Percentiles rank a stretch among this genome's conserved stretches.
These are phyloP conservation scores for Penicillium sp. DNA, from an alignment of 2,329 filamentous ascomycete species.

Conservation along the genomic window DNA sequence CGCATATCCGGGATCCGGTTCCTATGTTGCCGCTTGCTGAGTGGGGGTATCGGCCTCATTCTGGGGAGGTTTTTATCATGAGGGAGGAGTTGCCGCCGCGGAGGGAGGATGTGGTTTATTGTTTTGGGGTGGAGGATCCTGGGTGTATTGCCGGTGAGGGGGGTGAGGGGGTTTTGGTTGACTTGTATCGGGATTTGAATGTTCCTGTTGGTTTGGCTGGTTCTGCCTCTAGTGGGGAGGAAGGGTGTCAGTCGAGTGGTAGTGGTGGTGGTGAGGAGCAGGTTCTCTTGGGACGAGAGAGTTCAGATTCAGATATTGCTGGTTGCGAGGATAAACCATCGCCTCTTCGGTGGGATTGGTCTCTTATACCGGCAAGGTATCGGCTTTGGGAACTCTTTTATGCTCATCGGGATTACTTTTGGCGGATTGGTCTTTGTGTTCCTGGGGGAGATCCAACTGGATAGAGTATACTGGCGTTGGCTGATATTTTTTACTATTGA, in stretches of 20 bases:
- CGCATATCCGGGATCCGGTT: slow-evolving; percentile 82
- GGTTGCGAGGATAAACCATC: slow-evolving; percentile 18
- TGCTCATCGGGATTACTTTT: slow-evolving; percentile 95
- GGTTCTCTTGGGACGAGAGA: slow-evolving; percentile 27
- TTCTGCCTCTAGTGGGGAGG: background rate
- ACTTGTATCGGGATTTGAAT: slow-evolving; percentile 10
- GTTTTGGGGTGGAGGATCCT: slow-evolving; percentile 68
- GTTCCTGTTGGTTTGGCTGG: slow-evolving; percentile 3
- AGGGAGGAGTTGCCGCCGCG: slow-evolving; percentile 68
- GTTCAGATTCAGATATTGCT: background rate
- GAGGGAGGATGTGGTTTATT: slow-evolving; percentile 66
- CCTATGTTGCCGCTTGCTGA: slow-evolving; percentile 80
- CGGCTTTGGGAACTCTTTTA: slow-evolving; percentile 92
- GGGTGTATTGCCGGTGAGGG: slow-evolving; percentile 66
- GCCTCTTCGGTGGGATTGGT: slow-evolving; percentile 19
- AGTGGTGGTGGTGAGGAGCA: slow-evolving; percentile 2
- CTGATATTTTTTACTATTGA: background rate
- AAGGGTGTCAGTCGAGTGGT: slow-evolving; percentile 1
- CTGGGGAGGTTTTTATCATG: slow-evolving; percentile 81
- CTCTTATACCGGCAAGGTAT: slow-evolving; percentile 51
- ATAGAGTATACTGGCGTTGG: background rate
- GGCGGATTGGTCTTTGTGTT: slow-evolving; percentile 84
- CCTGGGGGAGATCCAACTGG: slow-evolving; percentile 60
- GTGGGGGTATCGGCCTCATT: slow-evolving; percentile 84
- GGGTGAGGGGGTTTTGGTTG: slow-evolving; percentile 1